Percentiles rank a stretch among this genome's conserved stretches.
Conservation (phyloP, 805 yeast species). For the Pichia exigua region DNA sequence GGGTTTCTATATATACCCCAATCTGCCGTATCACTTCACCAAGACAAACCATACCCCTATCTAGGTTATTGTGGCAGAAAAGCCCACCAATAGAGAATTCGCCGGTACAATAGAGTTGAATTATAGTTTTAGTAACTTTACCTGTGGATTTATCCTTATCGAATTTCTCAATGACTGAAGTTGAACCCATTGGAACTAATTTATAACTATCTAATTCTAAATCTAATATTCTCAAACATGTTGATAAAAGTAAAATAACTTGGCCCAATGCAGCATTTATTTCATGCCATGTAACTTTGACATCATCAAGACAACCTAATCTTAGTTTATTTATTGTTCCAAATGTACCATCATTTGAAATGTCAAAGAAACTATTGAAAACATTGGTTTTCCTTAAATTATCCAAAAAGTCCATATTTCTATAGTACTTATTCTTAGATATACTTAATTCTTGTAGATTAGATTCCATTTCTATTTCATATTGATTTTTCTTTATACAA, state of each 20-base stretch:
- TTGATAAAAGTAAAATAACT: conserved; percentile 57
- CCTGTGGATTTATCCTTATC: conserved; percentile 26
- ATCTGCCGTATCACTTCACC: conserved; percentile 53
- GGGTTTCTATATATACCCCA: conserved; percentile 33
- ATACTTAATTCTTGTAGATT: conserved; percentile 52
- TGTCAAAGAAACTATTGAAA: conserved; percentile 73
- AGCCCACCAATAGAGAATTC: conserved; percentile 65
- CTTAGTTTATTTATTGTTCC: conserved; percentile 84
- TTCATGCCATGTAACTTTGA: conserved; percentile 79
- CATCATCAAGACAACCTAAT: conserved; percentile 57
- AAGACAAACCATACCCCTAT: conserved; percentile 73
- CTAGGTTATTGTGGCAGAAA: conserved; percentile 69
- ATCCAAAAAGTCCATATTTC: conserved; percentile 59
- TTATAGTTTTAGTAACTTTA: conserved; percentile 30
- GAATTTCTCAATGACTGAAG: conserved; percentile 61
- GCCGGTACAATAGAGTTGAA: conserved; percentile 61
- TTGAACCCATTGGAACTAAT: conserved; percentile 77
- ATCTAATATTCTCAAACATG: conserved; percentile 50
- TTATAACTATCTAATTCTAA: conserved; percentile 52
- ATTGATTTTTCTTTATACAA: conserved; percentile 43
- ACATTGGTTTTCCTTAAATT: conserved; percentile 70
- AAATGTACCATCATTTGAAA: conserved; percentile 75
- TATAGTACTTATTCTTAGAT: conserved; percentile 53
- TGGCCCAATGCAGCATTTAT: conserved; percentile 91
- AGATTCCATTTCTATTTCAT: conserved; percentile 44